Evolutionary conservation across 495 filamentous ascomycete species (phyloP).

Genomic region (Neurospora sp.): DNA sequence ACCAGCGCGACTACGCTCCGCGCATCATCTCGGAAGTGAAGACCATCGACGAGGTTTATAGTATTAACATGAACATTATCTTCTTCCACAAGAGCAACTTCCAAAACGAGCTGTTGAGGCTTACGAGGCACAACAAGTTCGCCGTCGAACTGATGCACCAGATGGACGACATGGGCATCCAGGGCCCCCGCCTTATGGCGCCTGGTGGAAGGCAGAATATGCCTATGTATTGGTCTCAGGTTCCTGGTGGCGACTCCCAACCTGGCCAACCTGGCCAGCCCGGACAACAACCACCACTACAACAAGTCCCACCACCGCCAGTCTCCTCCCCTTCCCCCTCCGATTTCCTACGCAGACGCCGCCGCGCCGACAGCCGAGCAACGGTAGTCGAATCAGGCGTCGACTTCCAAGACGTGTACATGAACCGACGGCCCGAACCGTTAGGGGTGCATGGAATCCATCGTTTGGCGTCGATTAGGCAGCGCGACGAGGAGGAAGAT

Average conservation of each 20-base stretch:
- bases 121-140: conserved; percentile 89
- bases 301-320: neutral
- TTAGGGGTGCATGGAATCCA: neutral
- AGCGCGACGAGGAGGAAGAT: conserved; percentile 9
- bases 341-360: neutral
- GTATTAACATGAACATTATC: conserved; percentile 81
- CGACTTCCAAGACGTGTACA: conserved; percentile 26
- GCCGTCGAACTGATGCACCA: conserved; percentile 86
- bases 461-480: conserved; percentile 17
- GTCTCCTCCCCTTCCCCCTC: neutral
- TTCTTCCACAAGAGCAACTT: conserved; percentile 94
- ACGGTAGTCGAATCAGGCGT: conserved; percentile 19
- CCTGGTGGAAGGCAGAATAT: conserved; percentile 48
- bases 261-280: neutral
- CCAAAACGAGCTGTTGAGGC: conserved; percentile 85
- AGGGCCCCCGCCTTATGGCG: conserved; percentile 70
- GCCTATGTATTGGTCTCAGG: conserved; percentile 37
- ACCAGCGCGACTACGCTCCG: conserved; percentile 85
- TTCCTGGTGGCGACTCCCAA: conserved; percentile 2
- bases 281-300: neutral
- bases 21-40: conserved; percentile 86
- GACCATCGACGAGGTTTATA: conserved; percentile 46
- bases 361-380: conserved; percentile 10
- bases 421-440: conserved; percentile 12
- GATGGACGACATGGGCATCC: conserved; percentile 75